Percentiles rank a stretch among this genome's conserved stretches.
Evolutionary conservation across 306 rosid species (phyloP).

Genomic region (Citrullus mucosospermus): DNA sequence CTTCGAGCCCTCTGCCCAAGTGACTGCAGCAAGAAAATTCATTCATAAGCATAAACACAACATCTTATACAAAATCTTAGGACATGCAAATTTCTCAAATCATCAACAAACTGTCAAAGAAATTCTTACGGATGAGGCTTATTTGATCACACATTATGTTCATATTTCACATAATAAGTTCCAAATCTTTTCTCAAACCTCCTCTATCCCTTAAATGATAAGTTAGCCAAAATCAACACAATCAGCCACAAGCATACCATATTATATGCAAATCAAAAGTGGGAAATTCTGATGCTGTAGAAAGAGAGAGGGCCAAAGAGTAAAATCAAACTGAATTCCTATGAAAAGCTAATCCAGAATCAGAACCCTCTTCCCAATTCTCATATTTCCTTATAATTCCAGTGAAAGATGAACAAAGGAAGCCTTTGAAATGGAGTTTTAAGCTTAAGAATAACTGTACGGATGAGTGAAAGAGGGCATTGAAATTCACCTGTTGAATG

Average conservation of each 20-base stretch:
- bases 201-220: background rate
- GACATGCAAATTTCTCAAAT: background rate
- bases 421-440: background rate
- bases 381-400: background rate
- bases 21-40: constrained; percentile 37
- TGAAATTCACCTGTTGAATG: constrained; percentile 80
- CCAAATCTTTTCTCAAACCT: background rate
- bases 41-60: background rate
- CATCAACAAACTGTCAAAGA: background rate
- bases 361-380: constrained; percentile 3
- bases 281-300: background rate
- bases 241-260: background rate
- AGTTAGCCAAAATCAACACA: background rate
- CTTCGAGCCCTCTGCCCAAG: constrained; percentile 69
- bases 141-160: background rate
- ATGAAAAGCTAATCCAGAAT: constrained; percentile 3
- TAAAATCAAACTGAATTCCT: background rate
- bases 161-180: background rate
- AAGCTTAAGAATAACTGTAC: background rate
- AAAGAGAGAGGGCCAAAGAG: background rate
- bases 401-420: background rate
- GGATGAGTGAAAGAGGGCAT: background rate
- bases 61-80: background rate
- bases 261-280: background rate
- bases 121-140: background rate